Percentiles rank a stretch among this genome's conserved stretches.
Conservation (phyloP, 169 alveolate species). For the Gregarina niphandrodes region DNA sequence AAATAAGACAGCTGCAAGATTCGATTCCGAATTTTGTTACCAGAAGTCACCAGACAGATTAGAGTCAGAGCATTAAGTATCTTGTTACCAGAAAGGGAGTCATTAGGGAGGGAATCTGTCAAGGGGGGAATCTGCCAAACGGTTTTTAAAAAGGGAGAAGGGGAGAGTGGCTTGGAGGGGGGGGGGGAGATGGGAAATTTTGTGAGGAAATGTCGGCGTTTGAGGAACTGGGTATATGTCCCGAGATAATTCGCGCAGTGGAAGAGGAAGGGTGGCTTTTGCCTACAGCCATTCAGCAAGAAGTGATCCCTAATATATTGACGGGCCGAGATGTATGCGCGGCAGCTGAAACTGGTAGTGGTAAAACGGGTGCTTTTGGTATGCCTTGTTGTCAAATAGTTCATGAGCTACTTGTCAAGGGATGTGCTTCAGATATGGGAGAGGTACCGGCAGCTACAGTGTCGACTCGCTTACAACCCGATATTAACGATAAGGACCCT, state of each 20-base stretch:
- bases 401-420: constrained; percentile 21
- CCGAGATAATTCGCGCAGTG: constrained; percentile 25
- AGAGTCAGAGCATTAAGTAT: too few relatives aligned
- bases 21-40: too few relatives aligned
- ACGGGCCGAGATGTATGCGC: constrained; percentile 32
- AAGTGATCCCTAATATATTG: constrained; percentile 26
- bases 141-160: too few relatives aligned
- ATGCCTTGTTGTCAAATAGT: constrained; percentile 26
- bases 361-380: constrained; percentile 37
- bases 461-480: constrained; percentile 6
- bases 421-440: neutral
- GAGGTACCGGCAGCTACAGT: neutral
- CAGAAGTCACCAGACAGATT: too few relatives aligned
- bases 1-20: too few relatives aligned
- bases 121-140: too few relatives aligned
- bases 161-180: too few relatives aligned
- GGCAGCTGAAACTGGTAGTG: constrained; percentile 33
- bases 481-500: constrained; percentile 19
- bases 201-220: constrained; percentile 17
- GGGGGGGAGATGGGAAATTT: too few relatives aligned
- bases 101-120: too few relatives aligned
- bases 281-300: constrained; percentile 33
- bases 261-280: constrained; percentile 29
- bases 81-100: too few relatives aligned
- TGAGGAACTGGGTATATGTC: constrained; percentile 28